phyloP scores from a whole-genome alignment of 2,329 filamentous ascomycete genomes.

The Ceratocystis variospora region DNA sequence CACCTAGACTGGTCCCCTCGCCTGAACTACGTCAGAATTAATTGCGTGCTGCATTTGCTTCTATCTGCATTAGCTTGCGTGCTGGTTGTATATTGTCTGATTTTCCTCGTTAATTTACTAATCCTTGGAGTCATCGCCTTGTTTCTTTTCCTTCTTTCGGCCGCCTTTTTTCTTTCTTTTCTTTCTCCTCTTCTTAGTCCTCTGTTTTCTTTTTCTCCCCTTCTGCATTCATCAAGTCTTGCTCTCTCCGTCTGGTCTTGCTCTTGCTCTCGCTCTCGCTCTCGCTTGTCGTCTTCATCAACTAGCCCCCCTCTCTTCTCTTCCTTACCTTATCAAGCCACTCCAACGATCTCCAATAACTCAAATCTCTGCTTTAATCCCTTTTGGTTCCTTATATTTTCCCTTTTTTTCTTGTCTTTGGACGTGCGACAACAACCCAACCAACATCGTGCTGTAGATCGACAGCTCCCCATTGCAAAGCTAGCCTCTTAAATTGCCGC shows the following conservation, averaged over 20 bases:
- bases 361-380: not conserved
- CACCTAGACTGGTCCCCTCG: not conserved
- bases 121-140: slow-evolving; percentile 5
- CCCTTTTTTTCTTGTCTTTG: not conserved
- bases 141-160: slow-evolving; percentile 12
- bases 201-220: not conserved
- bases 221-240: not conserved
- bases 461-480: not conserved
- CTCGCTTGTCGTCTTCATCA: not conserved
- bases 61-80: slow-evolving; percentile 10
- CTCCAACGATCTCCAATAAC: not conserved
- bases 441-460: not conserved
- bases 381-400: slow-evolving; percentile 5
- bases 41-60: slow-evolving; percentile 15
- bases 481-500: not conserved
- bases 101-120: slow-evolving; percentile 3
- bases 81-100: slow-evolving; percentile 14
- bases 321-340: not conserved
- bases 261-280: not conserved
- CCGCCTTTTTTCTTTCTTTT: not conserved
- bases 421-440: not conserved
- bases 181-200: not conserved
- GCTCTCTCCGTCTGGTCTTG: not conserved
- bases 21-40: slow-evolving; percentile 5
- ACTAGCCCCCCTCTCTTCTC: not conserved